Percentiles rank a stretch among this genome's conserved stretches.
Conservation (phyloP, 371 early-diverging fungal genomes). For the Circinella minor region DNA sequence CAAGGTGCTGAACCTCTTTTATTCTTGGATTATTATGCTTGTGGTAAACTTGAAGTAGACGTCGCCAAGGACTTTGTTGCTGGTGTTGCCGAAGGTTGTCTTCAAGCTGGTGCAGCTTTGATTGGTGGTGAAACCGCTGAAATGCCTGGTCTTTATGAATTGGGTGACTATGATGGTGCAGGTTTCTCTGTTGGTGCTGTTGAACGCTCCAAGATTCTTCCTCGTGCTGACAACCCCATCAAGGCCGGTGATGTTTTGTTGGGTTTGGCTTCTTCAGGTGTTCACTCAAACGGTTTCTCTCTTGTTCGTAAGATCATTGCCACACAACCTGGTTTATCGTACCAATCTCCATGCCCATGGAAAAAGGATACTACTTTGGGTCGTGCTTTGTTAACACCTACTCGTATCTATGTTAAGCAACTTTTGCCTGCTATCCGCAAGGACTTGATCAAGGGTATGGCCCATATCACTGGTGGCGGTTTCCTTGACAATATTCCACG, state of each 20-base stretch:
- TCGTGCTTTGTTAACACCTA: slow-evolving; percentile 88
- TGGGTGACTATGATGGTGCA: slow-evolving; percentile 93
- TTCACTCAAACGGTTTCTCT: slow-evolving; percentile 98
- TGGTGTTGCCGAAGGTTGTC: slow-evolving; percentile 95
- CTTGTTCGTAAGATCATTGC: slow-evolving; percentile 91
- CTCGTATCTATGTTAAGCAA: slow-evolving; percentile 92
- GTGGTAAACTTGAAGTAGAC: slow-evolving; percentile 90
- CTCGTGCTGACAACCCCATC: slow-evolving; percentile 75
- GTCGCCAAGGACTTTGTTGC: slow-evolving; percentile 90
- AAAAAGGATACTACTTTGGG: slow-evolving; percentile 71
- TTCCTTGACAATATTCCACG: slow-evolving; percentile 97
- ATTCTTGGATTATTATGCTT: slow-evolving; percentile 98
- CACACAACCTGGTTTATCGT: slow-evolving; percentile 71
- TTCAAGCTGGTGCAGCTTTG: slow-evolving; percentile 91
- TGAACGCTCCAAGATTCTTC: slow-evolving; percentile 84
- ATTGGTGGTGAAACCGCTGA: slow-evolving; percentile 99
- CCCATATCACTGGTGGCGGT: slow-evolving; percentile 98
- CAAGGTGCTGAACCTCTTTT: slow-evolving; percentile 98
- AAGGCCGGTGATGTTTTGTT: slow-evolving; percentile 84
- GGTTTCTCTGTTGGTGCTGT: slow-evolving; percentile 99
- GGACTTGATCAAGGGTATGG: slow-evolving; percentile 90
- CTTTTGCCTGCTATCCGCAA: slow-evolving; percentile 82
- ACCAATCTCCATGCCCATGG: slow-evolving; percentile 87
- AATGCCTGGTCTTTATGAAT: slow-evolving; percentile 95
- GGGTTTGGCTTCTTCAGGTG: slow-evolving; percentile 92